Evolutionary conservation across 768 basidiomycete species (phyloP).

Genomic region (Leccinum subgranulosum): DNA sequence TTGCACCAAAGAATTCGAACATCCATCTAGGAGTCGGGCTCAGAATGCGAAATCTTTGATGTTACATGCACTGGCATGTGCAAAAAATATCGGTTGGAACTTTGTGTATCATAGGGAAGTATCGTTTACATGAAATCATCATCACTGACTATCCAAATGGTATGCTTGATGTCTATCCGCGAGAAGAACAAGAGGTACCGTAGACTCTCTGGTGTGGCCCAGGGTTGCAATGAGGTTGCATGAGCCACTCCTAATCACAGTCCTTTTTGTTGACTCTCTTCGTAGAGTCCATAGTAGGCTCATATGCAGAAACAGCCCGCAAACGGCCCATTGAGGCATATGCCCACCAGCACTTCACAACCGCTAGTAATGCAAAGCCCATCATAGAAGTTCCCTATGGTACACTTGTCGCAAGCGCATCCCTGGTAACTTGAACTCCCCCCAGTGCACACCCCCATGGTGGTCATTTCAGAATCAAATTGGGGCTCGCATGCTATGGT

Average conservation of each 20-base stretch:
- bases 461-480: not conserved
- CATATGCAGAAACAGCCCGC: not conserved
- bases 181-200: not conserved
- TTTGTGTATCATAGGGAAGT: not conserved
- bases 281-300: not conserved
- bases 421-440: not conserved
- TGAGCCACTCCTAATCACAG: not conserved
- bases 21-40: not conserved
- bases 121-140: not conserved
- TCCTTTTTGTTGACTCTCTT: not conserved
- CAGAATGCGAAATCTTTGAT: not conserved
- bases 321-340: not conserved
- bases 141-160: not conserved
- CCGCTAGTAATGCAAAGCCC: not conserved
- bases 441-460: not conserved
- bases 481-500: not conserved
- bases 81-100: not conserved
- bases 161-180: not conserved
- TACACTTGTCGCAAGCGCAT: not conserved
- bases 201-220: not conserved
- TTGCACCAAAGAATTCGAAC: no score
- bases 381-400: not conserved
- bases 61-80: not conserved
- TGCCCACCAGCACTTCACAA: not conserved
- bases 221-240: not conserved